phyloP scores from a whole-genome alignment of 768 basidiomycete species.

The Mycena maculata region DNA sequence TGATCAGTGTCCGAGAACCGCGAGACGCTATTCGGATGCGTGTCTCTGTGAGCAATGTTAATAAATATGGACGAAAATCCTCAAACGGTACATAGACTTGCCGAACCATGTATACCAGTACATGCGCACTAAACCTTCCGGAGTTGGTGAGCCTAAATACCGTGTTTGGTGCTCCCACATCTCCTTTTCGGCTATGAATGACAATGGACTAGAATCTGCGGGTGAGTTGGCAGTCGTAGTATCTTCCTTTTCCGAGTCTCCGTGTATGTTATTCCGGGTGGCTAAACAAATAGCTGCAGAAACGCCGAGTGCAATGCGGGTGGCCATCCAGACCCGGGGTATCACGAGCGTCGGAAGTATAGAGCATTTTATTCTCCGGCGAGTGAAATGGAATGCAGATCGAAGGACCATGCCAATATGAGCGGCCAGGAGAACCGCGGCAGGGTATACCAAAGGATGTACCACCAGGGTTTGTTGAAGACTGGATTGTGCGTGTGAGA shows the following conservation, averaged over 20 bases:
- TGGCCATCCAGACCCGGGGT: neutral
- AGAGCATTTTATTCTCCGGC: slow-evolving; percentile 6
- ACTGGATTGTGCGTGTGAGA: no score
- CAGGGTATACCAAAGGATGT: no score
- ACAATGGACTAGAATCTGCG: neutral
- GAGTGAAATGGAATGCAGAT: slow-evolving; percentile 4
- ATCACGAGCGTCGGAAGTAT: neutral
- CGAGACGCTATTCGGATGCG: slow-evolving; percentile 20
- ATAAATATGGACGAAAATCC: neutral
- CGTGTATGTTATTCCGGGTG: slow-evolving; percentile 17
- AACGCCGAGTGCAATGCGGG: slow-evolving; percentile 13
- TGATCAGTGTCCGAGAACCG: slow-evolving; percentile 13
- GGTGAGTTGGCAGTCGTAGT: neutral
- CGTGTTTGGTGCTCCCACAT: slow-evolving; percentile 10
- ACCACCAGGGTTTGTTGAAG: no score
- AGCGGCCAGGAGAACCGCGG: no score
- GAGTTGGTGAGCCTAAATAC: slow-evolving; percentile 1
- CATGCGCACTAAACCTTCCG: slow-evolving; percentile 20
- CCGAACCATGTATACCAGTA: slow-evolving; percentile 19
- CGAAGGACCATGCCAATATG: slow-evolving; percentile 21
- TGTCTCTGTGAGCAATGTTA: slow-evolving; percentile 4
- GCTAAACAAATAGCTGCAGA: slow-evolving; percentile 20
- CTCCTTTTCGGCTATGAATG: slow-evolving; percentile 14
- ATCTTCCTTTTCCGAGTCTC: slow-evolving; percentile 14
- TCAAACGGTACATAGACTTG: neutral